phyloP scores from a whole-genome alignment of 768 basidiomycete genomes.

The Boletus bicolor region DNA sequence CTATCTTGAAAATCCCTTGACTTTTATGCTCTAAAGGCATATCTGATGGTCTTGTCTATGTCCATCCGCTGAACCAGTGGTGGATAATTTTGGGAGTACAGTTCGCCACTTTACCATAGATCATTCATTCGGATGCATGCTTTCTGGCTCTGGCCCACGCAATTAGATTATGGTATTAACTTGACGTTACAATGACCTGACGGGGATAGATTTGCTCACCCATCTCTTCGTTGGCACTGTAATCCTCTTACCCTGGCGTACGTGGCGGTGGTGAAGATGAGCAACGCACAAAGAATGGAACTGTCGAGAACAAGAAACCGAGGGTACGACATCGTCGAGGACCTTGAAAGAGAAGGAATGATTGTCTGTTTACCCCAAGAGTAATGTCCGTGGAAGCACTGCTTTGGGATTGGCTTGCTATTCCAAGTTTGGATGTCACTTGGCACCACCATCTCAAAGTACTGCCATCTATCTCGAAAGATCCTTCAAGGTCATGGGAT shows the following conservation, averaged over 20 bases:
- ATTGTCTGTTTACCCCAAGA: too few relatives aligned
- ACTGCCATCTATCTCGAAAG: conserved; percentile 15
- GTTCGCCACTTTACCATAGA: conserved; percentile 25
- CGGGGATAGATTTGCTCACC: background rate
- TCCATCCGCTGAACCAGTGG: background rate
- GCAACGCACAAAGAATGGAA: background rate
- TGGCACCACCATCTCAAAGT: background rate
- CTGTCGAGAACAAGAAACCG: background rate
- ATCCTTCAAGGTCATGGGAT: conserved; percentile 21
- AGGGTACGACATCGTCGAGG: background rate
- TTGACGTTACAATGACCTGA: conserved; percentile 1
- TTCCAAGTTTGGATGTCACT: background rate
- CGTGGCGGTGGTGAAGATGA: too few relatives aligned
- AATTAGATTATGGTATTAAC: conserved; percentile 12
- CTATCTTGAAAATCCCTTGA: conserved; percentile 94
- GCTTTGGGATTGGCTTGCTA: background rate
- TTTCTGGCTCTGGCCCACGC: conserved; percentile 7
- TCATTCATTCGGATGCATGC: conserved; percentile 15
- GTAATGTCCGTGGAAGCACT: background rate
- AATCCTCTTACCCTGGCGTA: background rate
- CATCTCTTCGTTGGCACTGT: background rate
- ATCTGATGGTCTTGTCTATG: background rate
- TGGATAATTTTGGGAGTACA: conserved; percentile 1
- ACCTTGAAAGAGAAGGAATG: too few relatives aligned
- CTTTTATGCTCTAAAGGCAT: conserved; percentile 81